These are phyloP conservation scores for Cutaneotrichosporon dermatis DNA, from an alignment of 1,284 basidiomycete species.

Conservation along the genomic window DNA sequence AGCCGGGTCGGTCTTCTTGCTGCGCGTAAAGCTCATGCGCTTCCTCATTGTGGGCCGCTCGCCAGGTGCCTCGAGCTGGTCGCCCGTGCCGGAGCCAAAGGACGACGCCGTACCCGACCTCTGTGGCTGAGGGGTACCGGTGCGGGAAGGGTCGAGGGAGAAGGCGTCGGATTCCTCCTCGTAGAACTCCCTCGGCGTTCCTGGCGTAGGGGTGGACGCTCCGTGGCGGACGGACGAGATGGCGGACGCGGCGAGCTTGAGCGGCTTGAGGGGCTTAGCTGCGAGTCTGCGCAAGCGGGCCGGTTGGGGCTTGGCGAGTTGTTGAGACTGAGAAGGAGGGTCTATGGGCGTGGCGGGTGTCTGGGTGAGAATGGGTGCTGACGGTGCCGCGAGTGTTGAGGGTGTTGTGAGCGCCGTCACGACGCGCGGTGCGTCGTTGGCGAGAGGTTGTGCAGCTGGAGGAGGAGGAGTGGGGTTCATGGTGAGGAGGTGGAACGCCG, in stretches of 20 bases:
- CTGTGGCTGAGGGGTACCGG: neutral
- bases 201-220: conserved; percentile 1
- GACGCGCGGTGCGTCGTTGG: too few relatives aligned
- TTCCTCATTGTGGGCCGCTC: neutral
- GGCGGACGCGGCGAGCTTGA: conserved; percentile 44
- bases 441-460: too few relatives aligned
- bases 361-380: neutral
- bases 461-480: too few relatives aligned
- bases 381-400: too few relatives aligned
- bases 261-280: conserved; percentile 42
- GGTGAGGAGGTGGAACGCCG: too few relatives aligned
- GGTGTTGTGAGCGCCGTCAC: neutral
- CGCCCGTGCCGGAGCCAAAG: neutral
- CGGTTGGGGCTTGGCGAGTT: neutral
- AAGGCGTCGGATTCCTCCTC: neutral
- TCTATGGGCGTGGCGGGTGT: neutral
- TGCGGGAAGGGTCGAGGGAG: neutral
- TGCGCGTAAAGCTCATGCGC: conserved; percentile 7
- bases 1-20: conserved; percentile 7
- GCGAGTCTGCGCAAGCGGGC: conserved; percentile 29
- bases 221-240: conserved; percentile 17
- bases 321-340: neutral
- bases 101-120: neutral
- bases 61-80: neutral
- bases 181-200: neutral